Conservation (phyloP, 1,284 basidiomycete genomes). For the Apiotrichum gracile region DNA sequence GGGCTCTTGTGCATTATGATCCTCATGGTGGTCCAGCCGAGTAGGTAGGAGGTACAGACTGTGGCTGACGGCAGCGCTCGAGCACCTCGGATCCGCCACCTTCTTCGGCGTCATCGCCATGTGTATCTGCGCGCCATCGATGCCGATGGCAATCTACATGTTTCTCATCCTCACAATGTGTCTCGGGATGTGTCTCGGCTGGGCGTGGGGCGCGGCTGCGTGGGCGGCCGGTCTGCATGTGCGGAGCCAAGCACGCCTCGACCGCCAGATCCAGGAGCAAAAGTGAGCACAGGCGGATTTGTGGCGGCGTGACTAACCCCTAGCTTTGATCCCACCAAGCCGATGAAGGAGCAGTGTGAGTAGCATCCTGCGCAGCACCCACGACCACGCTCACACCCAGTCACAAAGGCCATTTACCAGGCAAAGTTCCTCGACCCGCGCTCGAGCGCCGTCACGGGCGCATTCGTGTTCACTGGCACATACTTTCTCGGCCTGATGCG, state of each 20-base stretch:
- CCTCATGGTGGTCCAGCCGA: constrained; percentile 26
- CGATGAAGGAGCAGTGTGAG: constrained; percentile 51
- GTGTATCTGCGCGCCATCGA: constrained; percentile 40
- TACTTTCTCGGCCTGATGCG: constrained; percentile 59
- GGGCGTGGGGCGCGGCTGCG: constrained; percentile 66
- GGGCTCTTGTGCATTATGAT: constrained; percentile 30
- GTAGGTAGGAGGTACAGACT: constrained; percentile 15
- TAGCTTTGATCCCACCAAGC: constrained; percentile 52
- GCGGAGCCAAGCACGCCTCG: constrained; percentile 51
- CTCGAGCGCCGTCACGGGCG: constrained; percentile 56
- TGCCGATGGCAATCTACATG: constrained; percentile 39
- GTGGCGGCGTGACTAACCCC: background rate
- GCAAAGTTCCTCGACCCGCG: constrained; percentile 64
- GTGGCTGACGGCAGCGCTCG: background rate
- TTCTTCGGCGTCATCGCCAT: constrained; percentile 38
- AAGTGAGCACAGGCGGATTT: background rate
- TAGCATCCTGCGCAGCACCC: background rate
- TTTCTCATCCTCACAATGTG: constrained; percentile 52
- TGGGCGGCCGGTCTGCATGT: constrained; percentile 63
- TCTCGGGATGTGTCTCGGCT: constrained; percentile 61
- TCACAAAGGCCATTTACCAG: constrained; percentile 55
- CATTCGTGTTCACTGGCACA: constrained; percentile 62
- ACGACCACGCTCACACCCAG: constrained; percentile 7
- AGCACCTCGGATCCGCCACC: background rate
- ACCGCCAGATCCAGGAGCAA: background rate